Conservation (phyloP, 495 filamentous ascomycete species). For the Aspergillus nidulans region DNA sequence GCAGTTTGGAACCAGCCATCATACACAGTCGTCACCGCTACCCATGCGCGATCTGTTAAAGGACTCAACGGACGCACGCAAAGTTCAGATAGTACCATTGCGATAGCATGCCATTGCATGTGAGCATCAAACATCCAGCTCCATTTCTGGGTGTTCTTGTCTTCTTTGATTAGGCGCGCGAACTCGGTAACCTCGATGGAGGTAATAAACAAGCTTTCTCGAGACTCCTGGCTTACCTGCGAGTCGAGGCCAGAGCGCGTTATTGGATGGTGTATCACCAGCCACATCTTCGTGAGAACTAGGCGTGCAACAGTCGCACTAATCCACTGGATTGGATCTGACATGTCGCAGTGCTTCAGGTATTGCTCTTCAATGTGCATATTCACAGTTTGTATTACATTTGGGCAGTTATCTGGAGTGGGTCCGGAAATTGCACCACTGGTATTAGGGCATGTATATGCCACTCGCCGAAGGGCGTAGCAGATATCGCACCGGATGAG, state of each 20-base stretch:
- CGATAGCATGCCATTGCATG: constrained; percentile 78
- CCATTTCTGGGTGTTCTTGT: constrained; percentile 60
- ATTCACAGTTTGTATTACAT: constrained; percentile 60
- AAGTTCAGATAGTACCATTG: constrained; percentile 69
- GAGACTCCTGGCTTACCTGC: constrained; percentile 51
- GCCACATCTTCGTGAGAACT: constrained; percentile 64
- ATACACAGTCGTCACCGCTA: constrained; percentile 60
- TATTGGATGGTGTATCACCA: constrained; percentile 59
- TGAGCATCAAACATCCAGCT: constrained; percentile 80
- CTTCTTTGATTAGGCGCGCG: constrained; percentile 55
- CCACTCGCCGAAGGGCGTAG: constrained; percentile 38
- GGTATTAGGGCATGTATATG: constrained; percentile 27
- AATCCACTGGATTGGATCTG: constrained; percentile 63
- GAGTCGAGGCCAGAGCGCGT: constrained; percentile 32
- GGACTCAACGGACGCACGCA: constrained; percentile 65
- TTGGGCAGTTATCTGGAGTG: constrained; percentile 50
- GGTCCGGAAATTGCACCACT: constrained; percentile 17
- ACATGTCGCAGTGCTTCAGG: constrained; percentile 57
- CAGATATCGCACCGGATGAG: constrained; percentile 65
- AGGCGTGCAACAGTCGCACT: constrained; percentile 64
- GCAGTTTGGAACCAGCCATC: constrained; percentile 46
- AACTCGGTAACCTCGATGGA: constrained; percentile 76
- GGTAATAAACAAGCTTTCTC: constrained; percentile 68
- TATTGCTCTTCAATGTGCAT: constrained; percentile 57
- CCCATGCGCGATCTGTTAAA: constrained; percentile 77